Percentiles rank a stretch among this genome's conserved stretches.
These are phyloP conservation scores for Ophiocordyceps camponoti-saundersi DNA, from an alignment of 2,329 filamentous ascomycete genomes.

Conservation along the genomic window DNA sequence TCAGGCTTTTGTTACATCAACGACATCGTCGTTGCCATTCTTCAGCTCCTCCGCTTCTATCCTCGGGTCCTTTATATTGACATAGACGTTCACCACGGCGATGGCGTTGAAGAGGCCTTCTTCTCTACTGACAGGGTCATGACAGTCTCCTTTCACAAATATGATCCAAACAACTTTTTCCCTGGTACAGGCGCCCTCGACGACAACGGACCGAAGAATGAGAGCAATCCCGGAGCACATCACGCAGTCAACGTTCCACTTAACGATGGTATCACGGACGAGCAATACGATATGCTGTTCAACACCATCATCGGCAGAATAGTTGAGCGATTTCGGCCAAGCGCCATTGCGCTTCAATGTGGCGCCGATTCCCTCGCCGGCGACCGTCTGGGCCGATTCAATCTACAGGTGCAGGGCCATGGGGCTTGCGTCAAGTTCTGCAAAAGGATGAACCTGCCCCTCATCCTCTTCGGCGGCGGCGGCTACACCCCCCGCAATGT, in stretches of 20 bases:
- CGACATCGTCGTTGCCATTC: constrained; percentile 86
- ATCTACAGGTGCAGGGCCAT: constrained; percentile 88
- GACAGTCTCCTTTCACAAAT: constrained; percentile 94
- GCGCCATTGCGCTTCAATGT: constrained; percentile 86
- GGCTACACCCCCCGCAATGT: constrained; percentile 96
- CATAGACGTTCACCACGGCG: constrained; percentile 83
- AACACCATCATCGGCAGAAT: constrained; percentile 62
- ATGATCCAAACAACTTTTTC: constrained; percentile 70
- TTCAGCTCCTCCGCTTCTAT: constrained; percentile 68
- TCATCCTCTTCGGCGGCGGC: constrained; percentile 84
- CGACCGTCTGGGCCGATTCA: constrained; percentile 87
- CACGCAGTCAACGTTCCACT: constrained; percentile 84
- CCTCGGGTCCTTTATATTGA: constrained; percentile 87
- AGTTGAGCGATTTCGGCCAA: constrained; percentile 70
- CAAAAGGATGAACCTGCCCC: constrained; percentile 62
- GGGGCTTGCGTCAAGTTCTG: constrained; percentile 81
- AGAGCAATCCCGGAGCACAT: constrained; percentile 74
- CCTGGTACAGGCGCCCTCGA: constrained; percentile 79
- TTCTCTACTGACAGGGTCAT: constrained; percentile 80
- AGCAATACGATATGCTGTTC: constrained; percentile 77
- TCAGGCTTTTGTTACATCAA: constrained; percentile 98
- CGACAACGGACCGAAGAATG: constrained; percentile 68
- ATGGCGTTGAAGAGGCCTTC: constrained; percentile 83
- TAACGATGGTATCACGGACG: constrained; percentile 79
- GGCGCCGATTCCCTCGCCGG: constrained; percentile 89